These are phyloP conservation scores for Chrysoporthe austroafricana DNA, from an alignment of 2,329 filamentous ascomycete species.

Conservation along the genomic window DNA sequence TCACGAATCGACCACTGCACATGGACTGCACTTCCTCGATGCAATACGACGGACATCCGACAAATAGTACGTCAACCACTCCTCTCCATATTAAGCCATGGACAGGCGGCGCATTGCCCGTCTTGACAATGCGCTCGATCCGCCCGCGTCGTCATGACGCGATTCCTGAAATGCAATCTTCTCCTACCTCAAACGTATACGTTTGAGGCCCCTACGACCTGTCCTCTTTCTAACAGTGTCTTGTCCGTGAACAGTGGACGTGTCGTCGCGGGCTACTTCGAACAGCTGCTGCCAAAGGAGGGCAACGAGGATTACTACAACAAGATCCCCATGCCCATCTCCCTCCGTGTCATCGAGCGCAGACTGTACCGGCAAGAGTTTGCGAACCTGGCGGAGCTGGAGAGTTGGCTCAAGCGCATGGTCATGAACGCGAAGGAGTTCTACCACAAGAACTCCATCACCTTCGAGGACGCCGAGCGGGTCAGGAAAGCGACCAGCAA, in stretches of 20 bases:
- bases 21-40: constrained; percentile 74
- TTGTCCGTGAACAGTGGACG: constrained; percentile 61
- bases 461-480: constrained; percentile 84
- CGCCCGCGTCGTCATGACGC: constrained; percentile 14
- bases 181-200: constrained; percentile 2
- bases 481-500: constrained; percentile 85
- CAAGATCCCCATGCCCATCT: constrained; percentile 76
- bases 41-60: constrained; percentile 77
- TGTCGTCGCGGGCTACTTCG: constrained; percentile 74
- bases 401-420: constrained; percentile 87
- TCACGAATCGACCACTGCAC: constrained; percentile 68
- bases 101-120: constrained; percentile 1
- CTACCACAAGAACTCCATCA: constrained; percentile 72
- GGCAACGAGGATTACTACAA: constrained; percentile 77
- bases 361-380: constrained; percentile 75
- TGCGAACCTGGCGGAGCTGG: constrained; percentile 70
- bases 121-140: constrained; percentile 16
- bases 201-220: not conserved
- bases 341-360: constrained; percentile 74
- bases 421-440: constrained; percentile 86
- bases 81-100: not conserved
- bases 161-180: constrained; percentile 23
- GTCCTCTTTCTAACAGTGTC: constrained; percentile 29
- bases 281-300: constrained; percentile 67
- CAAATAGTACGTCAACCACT: constrained; percentile 67